Evolutionary conservation across 306 rosid species (phyloP).

Genomic region (Malus domestica): DNA sequence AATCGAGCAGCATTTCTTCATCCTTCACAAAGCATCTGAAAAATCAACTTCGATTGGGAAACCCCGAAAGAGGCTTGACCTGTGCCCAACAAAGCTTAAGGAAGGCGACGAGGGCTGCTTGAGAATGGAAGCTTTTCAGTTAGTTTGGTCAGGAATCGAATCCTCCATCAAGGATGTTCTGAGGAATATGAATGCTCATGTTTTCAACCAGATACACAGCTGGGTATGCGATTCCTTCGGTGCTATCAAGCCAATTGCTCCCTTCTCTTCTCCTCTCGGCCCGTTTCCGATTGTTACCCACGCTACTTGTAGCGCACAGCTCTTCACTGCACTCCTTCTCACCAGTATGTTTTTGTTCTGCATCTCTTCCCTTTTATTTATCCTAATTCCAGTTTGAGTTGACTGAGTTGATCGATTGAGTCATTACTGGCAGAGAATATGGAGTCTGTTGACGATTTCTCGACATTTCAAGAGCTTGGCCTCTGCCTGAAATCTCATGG

Average conservation of each 20-base stretch:
- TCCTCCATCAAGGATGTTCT: conserved; percentile 63
- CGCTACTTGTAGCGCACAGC: conserved; percentile 27
- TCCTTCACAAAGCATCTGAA: conserved; percentile 61
- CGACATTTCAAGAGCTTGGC: conserved; percentile 79
- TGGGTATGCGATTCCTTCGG: conserved; percentile 65
- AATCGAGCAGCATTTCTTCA: conserved; percentile 50
- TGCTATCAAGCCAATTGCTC: conserved; percentile 35
- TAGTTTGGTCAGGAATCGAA: conserved; percentile 64
- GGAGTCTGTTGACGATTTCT: conserved; percentile 82
- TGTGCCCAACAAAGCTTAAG: conserved; percentile 27
- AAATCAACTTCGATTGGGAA: conserved; percentile 2
- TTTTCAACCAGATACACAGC: conserved; percentile 46
- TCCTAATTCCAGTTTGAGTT: background rate
- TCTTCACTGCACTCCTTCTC: conserved; percentile 62
- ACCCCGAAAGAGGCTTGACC: conserved; percentile 42
- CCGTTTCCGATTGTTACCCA: conserved; percentile 57
- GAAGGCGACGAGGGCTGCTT: conserved; percentile 20
- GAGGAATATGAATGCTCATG: conserved; percentile 48
- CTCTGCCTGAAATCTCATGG: conserved; percentile 67
- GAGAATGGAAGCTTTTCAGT: conserved; percentile 44
- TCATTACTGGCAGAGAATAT: conserved; percentile 56
- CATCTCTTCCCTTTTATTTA: background rate
- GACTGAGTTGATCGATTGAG: background rate
- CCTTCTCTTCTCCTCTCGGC: conserved; percentile 35
- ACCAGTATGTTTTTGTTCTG: conserved; percentile 48